phyloP scores from a whole-genome alignment of 1,284 basidiomycete species.

The Malassezia yamatoensis region DNA sequence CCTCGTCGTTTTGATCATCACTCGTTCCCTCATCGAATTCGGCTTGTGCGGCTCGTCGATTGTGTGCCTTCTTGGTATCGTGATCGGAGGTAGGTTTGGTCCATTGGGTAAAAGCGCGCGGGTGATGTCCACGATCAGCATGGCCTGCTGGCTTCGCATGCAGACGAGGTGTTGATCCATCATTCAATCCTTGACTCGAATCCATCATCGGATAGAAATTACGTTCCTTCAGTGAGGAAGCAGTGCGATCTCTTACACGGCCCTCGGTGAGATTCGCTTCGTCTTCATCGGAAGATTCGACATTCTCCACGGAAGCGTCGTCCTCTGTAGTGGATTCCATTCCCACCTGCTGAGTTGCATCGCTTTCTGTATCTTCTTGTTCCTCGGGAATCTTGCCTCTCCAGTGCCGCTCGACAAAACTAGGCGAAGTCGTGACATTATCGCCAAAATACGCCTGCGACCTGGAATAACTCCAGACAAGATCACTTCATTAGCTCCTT shows the following conservation, averaged over 20 bases:
- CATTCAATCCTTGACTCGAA: not conserved
- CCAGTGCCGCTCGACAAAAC: conserved; percentile 41
- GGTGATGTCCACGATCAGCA: not conserved
- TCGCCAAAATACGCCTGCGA: conserved; percentile 47
- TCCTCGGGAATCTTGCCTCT: conserved; percentile 18
- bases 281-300: conserved; percentile 8
- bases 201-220: conserved; percentile 1
- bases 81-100: not conserved
- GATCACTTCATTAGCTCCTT: conserved; percentile 22
- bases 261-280: not conserved
- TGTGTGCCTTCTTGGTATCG: not conserved
- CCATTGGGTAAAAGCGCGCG: not conserved
- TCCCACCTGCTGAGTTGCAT: conserved; percentile 18
- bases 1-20: conserved; percentile 9
- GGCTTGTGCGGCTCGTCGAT: too few relatives aligned
- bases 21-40: conserved; percentile 7
- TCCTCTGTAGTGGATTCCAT: conserved; percentile 19
- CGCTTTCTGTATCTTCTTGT: conserved; percentile 13
- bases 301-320: conserved; percentile 7
- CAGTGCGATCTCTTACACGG: conserved; percentile 13
- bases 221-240: not conserved
- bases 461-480: conserved; percentile 46
- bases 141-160: not conserved
- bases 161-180: not conserved
- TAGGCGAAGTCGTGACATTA: conserved; percentile 44